Percentiles rank a stretch among this genome's conserved stretches.
phyloP scores from a whole-genome alignment of 2,329 filamentous ascomycete species.

The Penicillium decumbens region DNA sequence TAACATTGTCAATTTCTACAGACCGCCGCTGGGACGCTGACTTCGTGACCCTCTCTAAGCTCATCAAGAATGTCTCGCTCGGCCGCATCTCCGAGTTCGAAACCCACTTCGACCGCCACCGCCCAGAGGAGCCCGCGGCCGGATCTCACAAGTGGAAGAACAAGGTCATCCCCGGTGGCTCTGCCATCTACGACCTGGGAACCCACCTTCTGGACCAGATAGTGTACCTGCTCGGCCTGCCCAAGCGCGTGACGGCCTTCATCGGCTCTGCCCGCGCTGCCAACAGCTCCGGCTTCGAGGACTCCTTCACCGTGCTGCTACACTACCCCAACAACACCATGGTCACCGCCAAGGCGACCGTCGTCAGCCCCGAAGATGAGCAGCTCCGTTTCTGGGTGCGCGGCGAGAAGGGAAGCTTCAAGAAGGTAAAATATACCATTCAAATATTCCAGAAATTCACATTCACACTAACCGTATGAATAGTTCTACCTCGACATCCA shows the following conservation, averaged over 20 bases:
- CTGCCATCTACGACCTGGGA: constrained; percentile 69
- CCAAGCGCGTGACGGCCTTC: constrained; percentile 62
- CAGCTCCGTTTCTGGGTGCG: constrained; percentile 75
- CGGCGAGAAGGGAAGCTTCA: constrained; percentile 69
- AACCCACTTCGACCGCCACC: constrained; percentile 74
- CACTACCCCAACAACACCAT: constrained; percentile 61
- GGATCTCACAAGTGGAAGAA: constrained; percentile 60
- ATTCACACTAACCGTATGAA: not conserved
- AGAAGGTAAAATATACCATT: constrained; percentile 52
- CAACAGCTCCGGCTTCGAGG: constrained; percentile 48
- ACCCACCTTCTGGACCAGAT: constrained; percentile 73
- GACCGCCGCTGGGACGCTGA: constrained; percentile 73
- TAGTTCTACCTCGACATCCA: constrained; percentile 63
- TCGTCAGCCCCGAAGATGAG: constrained; percentile 62
- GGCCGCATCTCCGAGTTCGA: constrained; percentile 74
- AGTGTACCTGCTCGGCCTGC: constrained; percentile 65
- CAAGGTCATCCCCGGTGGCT: constrained; percentile 60
- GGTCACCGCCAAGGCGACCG: constrained; percentile 64
- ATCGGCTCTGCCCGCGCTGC: constrained; percentile 62
- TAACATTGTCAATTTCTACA: constrained; percentile 16
- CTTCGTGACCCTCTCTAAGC: constrained; percentile 64
- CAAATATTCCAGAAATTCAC: not conserved
- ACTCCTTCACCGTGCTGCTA: constrained; percentile 58
- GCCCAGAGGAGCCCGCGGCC: constrained; percentile 50
- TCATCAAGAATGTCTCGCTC: constrained; percentile 56